Conservation (phyloP, 345 rosid genomes). For the Eutrema japonicum region DNA sequence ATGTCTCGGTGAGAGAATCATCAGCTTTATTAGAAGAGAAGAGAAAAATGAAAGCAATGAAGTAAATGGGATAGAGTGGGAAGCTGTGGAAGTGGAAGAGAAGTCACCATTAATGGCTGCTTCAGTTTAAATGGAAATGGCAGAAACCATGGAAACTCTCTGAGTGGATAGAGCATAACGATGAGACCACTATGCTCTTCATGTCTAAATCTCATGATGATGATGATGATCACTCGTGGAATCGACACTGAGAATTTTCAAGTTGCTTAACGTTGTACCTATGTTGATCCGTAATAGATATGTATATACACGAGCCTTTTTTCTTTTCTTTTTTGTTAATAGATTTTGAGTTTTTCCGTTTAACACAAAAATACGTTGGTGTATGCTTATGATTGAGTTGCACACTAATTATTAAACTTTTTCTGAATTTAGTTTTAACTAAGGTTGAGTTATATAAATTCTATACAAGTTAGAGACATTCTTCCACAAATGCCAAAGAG, state of each 20-base stretch:
- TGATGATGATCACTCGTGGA: slow-evolving; percentile 33
- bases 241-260: slow-evolving; percentile 11
- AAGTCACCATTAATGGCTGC: slow-evolving; percentile 86
- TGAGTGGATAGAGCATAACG: slow-evolving; percentile 78
- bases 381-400: not conserved
- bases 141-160: slow-evolving; percentile 92
- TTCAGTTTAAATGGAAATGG: slow-evolving; percentile 92
- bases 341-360: slow-evolving; percentile 20
- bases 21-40: slow-evolving; percentile 58
- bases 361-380: not conserved
- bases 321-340: slow-evolving; percentile 4
- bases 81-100: slow-evolving; percentile 92
- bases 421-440: too few relatives aligned
- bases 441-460: too few relatives aligned
- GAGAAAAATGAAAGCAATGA: slow-evolving; percentile 61
- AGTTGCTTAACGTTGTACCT: not conserved
- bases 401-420: too few relatives aligned
- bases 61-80: slow-evolving; percentile 61
- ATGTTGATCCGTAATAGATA: not conserved
- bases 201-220: slow-evolving; percentile 52
- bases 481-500: too few relatives aligned
- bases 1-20: slow-evolving; percentile 57
- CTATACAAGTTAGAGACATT: too few relatives aligned
- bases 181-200: slow-evolving; percentile 59
- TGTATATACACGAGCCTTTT: not conserved